phyloP scores from a whole-genome alignment of 768 basidiomycete species.

The Rhizopogon vesiculosus region DNA sequence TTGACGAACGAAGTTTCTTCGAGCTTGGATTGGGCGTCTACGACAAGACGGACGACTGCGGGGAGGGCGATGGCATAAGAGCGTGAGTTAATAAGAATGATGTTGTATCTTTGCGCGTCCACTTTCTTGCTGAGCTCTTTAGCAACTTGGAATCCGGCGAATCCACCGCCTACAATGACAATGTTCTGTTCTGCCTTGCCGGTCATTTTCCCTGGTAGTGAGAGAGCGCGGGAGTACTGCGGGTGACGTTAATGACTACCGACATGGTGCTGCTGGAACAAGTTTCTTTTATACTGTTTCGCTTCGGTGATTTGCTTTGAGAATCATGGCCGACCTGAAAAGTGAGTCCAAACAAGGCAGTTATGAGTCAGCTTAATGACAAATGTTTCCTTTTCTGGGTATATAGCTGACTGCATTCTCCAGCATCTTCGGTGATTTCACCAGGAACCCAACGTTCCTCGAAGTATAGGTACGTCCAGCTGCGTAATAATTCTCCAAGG shows the following conservation, averaged over 20 bases:
- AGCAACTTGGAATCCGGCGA: slow-evolving; percentile 40
- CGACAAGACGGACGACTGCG: slow-evolving; percentile 48
- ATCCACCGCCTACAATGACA: slow-evolving; percentile 54
- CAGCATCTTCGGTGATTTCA: background rate
- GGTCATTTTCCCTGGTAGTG: slow-evolving; percentile 1
- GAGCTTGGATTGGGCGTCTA: slow-evolving; percentile 27
- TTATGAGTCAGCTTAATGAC: background rate
- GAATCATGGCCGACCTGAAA: background rate
- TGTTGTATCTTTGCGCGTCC: slow-evolving; percentile 39
- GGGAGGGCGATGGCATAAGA: slow-evolving; percentile 49
- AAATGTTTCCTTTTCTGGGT: background rate
- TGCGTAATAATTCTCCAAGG: no score
- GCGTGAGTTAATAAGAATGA: slow-evolving; percentile 51
- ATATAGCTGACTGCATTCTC: slow-evolving; percentile 7
- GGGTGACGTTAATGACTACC: no score
- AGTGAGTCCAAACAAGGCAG: background rate
- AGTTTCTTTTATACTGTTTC: background rate
- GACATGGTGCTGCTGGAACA: background rate
- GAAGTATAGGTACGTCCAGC: no score
- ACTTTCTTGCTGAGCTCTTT: slow-evolving; percentile 47
- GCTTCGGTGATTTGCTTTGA: background rate
- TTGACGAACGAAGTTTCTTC: slow-evolving; percentile 46
- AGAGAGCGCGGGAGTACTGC: background rate
- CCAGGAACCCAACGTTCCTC: background rate
- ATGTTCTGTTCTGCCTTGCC: slow-evolving; percentile 29